These are phyloP conservation scores for Omphalea diandra DNA, from an alignment of 441 rosid genomes.

Conservation along the genomic window DNA sequence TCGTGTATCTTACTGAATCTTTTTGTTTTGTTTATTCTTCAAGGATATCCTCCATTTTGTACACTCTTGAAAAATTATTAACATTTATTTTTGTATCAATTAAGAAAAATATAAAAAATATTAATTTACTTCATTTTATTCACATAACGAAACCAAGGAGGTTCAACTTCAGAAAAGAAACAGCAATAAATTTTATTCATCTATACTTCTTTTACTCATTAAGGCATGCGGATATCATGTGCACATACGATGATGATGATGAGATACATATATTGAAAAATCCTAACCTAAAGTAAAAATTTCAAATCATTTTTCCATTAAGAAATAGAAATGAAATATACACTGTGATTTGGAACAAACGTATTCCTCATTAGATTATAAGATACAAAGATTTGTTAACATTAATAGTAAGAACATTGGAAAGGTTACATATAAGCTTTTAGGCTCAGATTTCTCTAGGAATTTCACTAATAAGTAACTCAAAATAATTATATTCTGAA, in stretches of 20 bases:
- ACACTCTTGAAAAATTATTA: not conserved
- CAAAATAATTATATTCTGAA: too few species aligned
- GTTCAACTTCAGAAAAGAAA: too few species aligned
- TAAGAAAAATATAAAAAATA: too few species aligned
- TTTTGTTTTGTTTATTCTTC: not conserved
- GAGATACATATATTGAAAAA: too few species aligned
- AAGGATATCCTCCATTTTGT: not conserved
- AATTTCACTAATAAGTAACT: constrained; percentile 3
- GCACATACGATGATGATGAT: not conserved
- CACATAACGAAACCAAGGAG: too few species aligned
- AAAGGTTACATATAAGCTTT: not conserved
- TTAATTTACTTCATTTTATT: too few species aligned
- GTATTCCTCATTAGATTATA: not conserved
- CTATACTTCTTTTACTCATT: not conserved
- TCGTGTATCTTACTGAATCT: not conserved
- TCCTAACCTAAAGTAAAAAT: not conserved
- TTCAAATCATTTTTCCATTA: not conserved
- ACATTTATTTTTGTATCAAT: too few species aligned
- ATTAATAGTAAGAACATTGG: not conserved
- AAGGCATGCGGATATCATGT: not conserved
- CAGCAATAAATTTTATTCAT: too few species aligned
- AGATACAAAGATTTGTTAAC: not conserved
- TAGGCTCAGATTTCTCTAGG: not conserved
- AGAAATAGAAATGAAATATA: not conserved
- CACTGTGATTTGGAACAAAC: not conserved